Percentiles rank a stretch among this genome's conserved stretches.
These are phyloP conservation scores for Salix viminalis DNA, from an alignment of 345 rosid species.

Conservation along the genomic window DNA sequence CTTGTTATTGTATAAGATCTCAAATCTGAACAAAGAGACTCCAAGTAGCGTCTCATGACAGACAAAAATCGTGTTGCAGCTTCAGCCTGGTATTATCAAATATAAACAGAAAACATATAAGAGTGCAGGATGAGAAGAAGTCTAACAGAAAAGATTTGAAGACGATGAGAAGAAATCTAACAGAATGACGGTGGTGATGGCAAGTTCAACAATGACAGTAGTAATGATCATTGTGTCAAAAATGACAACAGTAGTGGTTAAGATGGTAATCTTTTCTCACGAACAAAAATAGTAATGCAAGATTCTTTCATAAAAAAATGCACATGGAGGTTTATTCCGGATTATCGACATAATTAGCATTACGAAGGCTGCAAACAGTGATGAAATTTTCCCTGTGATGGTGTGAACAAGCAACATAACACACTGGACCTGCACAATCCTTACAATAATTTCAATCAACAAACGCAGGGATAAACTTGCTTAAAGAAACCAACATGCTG, in stretches of 20 bases:
- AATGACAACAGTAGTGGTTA: no score
- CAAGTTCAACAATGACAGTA: no score
- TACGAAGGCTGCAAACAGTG: background rate
- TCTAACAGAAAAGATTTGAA: no score
- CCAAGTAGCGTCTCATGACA: constrained; percentile 72
- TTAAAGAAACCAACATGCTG: background rate
- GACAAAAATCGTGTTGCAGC: constrained; percentile 66
- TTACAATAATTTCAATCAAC: background rate
- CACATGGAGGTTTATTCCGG: background rate
- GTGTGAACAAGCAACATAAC: background rate
- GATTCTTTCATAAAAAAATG: no score
- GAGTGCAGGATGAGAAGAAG: background rate
- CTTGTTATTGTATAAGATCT: constrained; percentile 84
- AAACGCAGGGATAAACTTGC: background rate
- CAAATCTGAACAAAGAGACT: constrained; percentile 79
- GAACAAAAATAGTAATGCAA: no score
- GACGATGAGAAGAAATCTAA: background rate
- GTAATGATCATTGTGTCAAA: no score
- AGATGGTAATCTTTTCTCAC: no score
- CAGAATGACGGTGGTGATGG: no score
- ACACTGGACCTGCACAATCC: background rate
- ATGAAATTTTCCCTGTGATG: background rate
- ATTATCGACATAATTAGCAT: background rate
- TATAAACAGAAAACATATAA: background rate
- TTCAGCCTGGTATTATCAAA: constrained; percentile 37